These are phyloP conservation scores for Azolla pinnata DNA, from an alignment of 75 land plant species.

Conservation along the genomic window DNA sequence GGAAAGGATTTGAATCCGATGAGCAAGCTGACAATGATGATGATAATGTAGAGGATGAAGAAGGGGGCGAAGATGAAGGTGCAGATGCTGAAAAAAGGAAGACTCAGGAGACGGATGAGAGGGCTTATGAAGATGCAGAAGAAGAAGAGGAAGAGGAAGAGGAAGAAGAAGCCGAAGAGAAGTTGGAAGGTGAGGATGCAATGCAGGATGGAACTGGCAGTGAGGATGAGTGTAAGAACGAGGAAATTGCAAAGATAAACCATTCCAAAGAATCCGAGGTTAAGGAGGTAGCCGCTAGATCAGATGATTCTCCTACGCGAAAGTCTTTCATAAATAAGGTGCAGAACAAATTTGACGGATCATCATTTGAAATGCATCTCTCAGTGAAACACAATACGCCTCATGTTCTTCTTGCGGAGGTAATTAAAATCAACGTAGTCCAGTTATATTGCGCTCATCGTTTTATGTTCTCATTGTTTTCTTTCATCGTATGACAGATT, in stretches of 20 bases:
- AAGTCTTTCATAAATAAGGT: too few species aligned
- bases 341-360: constrained; percentile 13
- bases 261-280: too few species aligned
- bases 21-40: constrained; percentile 49
- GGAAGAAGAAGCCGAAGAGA: constrained; percentile 11
- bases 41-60: constrained; percentile 48
- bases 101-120: constrained; percentile 58
- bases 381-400: constrained; percentile 33
- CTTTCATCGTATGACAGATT: constrained; percentile 37
- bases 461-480: constrained; percentile 2
- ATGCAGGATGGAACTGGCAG: constrained; percentile 12
- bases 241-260: neutral
- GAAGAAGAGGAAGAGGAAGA: constrained; percentile 20
- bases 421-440: constrained; percentile 16
- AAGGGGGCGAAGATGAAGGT: constrained; percentile 80
- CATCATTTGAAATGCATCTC: constrained; percentile 48
- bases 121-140: constrained; percentile 68
- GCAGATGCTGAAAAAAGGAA: constrained; percentile 64
- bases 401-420: constrained; percentile 68
- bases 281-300: neutral
- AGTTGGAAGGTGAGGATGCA: neutral
- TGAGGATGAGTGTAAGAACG: neutral
- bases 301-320: too few species aligned
- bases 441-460: neutral
- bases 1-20: constrained; percentile 17